Conservation (phyloP, 306 rosid genomes). For the Arachis stenosperma region DNA sequence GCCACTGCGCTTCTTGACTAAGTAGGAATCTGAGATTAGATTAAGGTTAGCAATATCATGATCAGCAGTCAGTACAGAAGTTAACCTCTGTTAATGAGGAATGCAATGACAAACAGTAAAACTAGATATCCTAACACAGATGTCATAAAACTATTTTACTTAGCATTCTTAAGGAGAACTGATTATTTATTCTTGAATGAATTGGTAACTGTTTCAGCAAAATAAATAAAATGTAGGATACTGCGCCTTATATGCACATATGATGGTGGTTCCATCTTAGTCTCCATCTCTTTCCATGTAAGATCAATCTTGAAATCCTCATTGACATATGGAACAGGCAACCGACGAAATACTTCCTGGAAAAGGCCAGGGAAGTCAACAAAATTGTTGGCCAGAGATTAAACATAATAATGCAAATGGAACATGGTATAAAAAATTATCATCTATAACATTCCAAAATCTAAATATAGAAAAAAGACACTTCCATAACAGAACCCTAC, state of each 20-base stretch:
- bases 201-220: slow-evolving; percentile 29
- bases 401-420: slow-evolving; percentile 17
- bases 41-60: slow-evolving; percentile 51
- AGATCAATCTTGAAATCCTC: slow-evolving; percentile 90
- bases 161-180: slow-evolving; percentile 22
- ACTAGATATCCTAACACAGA: slow-evolving; percentile 10
- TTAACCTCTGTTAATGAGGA: not conserved
- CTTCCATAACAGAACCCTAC: not conserved
- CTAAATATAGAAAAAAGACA: slow-evolving; percentile 18
- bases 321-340: slow-evolving; percentile 72
- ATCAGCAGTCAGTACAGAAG: slow-evolving; percentile 21
- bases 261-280: slow-evolving; percentile 74
- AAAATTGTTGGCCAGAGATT: slow-evolving; percentile 12
- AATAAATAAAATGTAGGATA: slow-evolving; percentile 59
- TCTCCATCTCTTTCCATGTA: slow-evolving; percentile 73
- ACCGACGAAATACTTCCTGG: slow-evolving; percentile 72
- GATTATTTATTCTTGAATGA: slow-evolving; percentile 22
- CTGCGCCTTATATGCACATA: slow-evolving; percentile 82
- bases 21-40: slow-evolving; percentile 63
- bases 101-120: not conserved
- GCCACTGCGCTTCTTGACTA: slow-evolving; percentile 85
- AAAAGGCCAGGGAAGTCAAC: slow-evolving; percentile 26
- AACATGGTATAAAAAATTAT: slow-evolving; percentile 6
- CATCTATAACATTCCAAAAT: not conserved
- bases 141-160: slow-evolving; percentile 23